These are phyloP conservation scores for Neoboletus brunneissimus DNA, from an alignment of 768 basidiomycete genomes.

Conservation along the genomic window DNA sequence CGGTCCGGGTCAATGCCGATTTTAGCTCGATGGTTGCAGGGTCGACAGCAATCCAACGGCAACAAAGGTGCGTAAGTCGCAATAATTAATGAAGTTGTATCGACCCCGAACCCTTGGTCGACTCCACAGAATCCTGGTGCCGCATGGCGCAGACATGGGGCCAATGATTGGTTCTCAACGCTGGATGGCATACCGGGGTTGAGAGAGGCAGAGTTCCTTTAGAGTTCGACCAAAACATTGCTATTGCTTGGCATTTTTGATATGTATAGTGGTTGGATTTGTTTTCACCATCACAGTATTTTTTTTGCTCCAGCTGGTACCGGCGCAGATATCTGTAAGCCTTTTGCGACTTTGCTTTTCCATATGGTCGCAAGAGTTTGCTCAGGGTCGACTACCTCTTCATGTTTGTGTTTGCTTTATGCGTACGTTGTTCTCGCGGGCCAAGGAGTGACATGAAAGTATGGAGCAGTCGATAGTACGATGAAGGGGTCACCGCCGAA, in stretches of 20 bases:
- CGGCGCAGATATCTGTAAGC: not conserved
- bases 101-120: not conserved
- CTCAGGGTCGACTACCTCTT: no score
- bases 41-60: not conserved
- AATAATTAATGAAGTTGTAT: not conserved
- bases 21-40: not conserved
- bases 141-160: not conserved
- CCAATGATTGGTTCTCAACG: not conserved
- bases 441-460: not conserved
- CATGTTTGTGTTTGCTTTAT: not conserved
- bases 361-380: not conserved
- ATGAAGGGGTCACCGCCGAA: no score
- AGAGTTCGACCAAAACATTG: not conserved
- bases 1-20: not conserved
- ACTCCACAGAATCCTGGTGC: not conserved
- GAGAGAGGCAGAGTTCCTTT: slow-evolving; percentile 7
- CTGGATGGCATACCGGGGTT: slow-evolving; percentile 8
- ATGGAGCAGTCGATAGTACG: not conserved
- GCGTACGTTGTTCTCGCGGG: not conserved
- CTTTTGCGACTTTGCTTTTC: not conserved
- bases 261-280: not conserved
- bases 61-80: slow-evolving; percentile 17
- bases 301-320: not conserved
- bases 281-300: not conserved
- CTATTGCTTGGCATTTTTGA: not conserved